phyloP scores from a whole-genome alignment of 2,329 filamentous ascomycete genomes.

The Pestalotiopsis sp. region DNA sequence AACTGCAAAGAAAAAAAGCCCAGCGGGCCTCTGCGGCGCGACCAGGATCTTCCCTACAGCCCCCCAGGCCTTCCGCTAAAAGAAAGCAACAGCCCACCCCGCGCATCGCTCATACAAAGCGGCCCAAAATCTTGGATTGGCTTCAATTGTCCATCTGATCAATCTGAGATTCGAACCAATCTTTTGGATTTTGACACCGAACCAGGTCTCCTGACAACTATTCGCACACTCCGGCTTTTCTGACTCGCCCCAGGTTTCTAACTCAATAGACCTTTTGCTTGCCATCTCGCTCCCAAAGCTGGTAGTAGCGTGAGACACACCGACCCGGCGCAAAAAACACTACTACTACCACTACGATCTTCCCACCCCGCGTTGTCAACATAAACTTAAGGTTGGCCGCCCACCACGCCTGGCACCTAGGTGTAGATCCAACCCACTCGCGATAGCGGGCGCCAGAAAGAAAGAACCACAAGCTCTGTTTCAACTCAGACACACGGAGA shows the following conservation, averaged over 20 bases:
- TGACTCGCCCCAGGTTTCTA: not conserved
- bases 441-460: conserved; percentile 10
- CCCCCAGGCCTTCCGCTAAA: not conserved
- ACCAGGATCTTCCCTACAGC: conserved; percentile 17
- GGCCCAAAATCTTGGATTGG: conserved; percentile 7
- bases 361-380: conserved; percentile 5
- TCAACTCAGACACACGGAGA: conserved; percentile 18
- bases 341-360: no score
- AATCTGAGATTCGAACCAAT: not conserved
- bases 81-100: conserved; percentile 3
- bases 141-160: conserved; percentile 10
- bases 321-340: not conserved
- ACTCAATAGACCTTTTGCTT: not conserved
- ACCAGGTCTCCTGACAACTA: not conserved
- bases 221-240: not conserved
- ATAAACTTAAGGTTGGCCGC: conserved; percentile 7
- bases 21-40: conserved; percentile 8
- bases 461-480: conserved; percentile 12
- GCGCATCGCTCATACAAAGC: conserved; percentile 1
- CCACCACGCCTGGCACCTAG: not conserved
- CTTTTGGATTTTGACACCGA: not conserved
- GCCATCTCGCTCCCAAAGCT: not conserved
- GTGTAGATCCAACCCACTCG: conserved; percentile 13
- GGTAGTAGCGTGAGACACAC: not conserved
- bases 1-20: conserved; percentile 11